These are phyloP conservation scores for Aspergillus hiratsukae DNA, from an alignment of 2,329 filamentous ascomycete genomes.

Conservation along the genomic window DNA sequence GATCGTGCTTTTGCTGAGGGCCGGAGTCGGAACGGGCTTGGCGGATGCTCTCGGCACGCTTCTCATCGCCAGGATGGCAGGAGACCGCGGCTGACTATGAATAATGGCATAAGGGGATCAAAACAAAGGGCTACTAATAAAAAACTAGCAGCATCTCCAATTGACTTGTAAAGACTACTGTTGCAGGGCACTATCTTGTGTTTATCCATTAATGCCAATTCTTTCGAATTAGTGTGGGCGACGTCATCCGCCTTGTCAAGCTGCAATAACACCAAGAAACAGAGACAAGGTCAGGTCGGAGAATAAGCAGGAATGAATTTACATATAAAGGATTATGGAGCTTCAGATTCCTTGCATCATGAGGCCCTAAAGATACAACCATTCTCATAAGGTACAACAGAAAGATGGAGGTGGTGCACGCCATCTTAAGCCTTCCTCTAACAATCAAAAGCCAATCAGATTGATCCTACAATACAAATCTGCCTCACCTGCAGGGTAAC, in stretches of 20 bases:
- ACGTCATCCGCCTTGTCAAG: neutral
- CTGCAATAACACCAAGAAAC: neutral
- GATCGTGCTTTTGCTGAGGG: neutral
- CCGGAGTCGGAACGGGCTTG: constrained; percentile 11
- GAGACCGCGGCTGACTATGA: neutral
- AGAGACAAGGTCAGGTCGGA: neutral
- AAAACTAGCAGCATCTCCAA: neutral
- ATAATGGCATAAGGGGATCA: neutral
- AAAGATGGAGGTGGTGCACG: neutral
- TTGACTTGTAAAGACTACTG: neutral
- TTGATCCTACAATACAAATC: neutral
- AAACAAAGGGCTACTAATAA: neutral
- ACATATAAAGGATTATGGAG: neutral
- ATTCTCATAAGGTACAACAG: neutral
- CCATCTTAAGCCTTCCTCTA: neutral
- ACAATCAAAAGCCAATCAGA: neutral
- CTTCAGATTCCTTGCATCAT: neutral
- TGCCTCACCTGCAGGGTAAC: neutral
- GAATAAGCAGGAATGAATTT: neutral
- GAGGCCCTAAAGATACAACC: neutral
- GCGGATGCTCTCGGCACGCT: constrained; percentile 4
- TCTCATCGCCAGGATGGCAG: neutral
- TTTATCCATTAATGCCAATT: neutral
- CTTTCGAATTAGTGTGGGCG: neutral
- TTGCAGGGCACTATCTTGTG: neutral